Evolutionary conservation across 169 alveolate species (phyloP), one percentile per base, ranked within the genome.

Genomic region (Plasmodium gonderi): DNA sequence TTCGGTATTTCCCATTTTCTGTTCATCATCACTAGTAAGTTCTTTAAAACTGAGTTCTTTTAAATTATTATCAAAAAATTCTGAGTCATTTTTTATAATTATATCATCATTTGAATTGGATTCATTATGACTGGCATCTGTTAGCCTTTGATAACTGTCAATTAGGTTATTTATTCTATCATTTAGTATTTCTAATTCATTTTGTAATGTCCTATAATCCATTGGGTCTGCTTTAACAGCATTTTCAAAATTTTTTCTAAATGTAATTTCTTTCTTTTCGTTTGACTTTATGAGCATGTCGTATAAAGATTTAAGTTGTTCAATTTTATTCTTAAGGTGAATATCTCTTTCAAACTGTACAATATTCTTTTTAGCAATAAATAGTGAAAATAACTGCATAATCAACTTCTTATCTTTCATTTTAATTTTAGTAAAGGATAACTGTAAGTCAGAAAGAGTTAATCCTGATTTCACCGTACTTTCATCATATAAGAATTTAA

Each of bases 401-500:
- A 94, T 90, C 54, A 47, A 69, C 68, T 91, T 79, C 31, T 78
- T 82, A 44, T 94, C 96, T 68, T 92, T 92, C 94, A 94, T 79
- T 81, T 91, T 94, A 26, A 94, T 91, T 54, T 92, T 94, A 17
- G 95, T 92, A 47, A 94, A 78, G 7, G 96, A 92, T 79, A 94
- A 90, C 69, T 94, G 91, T 47, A 94, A 94, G 79, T 94, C 96
- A 29, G 96, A 91, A 7, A 94, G 95, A 1, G 94, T 93, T 67
- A 94, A 90, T 67, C 96, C 96, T n/a, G 87, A 90, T 81, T 79
- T 76, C 6, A 91, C 91, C 45, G 94, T 93, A 51, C 79, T 72
- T 31, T 90, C 91, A 60, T 94, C 96, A 77, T 92, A 94, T 54
- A 94, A 76, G 77, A 94, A 68, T 20, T 49, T 82, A 64, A 95